phyloP scores from a whole-genome alignment of 2,329 filamentous ascomycete genomes.

The Davidsoniella neocaledoniae region DNA sequence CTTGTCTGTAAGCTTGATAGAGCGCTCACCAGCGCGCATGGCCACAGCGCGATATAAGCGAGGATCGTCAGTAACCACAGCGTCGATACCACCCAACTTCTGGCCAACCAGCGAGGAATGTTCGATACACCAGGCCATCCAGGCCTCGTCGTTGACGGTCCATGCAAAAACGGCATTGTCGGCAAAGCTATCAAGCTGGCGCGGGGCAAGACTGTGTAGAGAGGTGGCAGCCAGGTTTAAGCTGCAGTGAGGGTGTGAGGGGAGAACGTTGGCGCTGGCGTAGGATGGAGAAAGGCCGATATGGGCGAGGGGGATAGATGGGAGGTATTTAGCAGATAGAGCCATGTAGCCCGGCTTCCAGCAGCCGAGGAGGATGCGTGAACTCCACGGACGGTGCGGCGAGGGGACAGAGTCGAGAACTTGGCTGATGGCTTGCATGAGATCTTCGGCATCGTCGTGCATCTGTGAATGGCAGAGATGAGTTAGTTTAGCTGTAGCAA shows the following conservation, averaged over 20 bases:
- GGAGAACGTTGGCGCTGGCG: slow-evolving; percentile 49
- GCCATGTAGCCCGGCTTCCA: slow-evolving; percentile 66
- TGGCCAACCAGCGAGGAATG: slow-evolving; percentile 16
- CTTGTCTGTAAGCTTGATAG: not conserved
- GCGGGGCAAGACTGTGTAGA: slow-evolving; percentile 43
- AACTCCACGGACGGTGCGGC: slow-evolving; percentile 44
- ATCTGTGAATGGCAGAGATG: slow-evolving; percentile 27
- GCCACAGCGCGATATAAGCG: slow-evolving; percentile 44
- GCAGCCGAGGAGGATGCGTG: slow-evolving; percentile 61
- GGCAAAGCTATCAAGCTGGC: slow-evolving; percentile 29
- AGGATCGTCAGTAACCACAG: slow-evolving; percentile 75
- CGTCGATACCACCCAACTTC: slow-evolving; percentile 37
- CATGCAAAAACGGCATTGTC: slow-evolving; percentile 54
- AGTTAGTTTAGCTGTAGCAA: not conserved
- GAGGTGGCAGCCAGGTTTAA: slow-evolving; percentile 47
- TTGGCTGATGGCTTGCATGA: slow-evolving; percentile 53
- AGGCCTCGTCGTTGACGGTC: slow-evolving; percentile 67
- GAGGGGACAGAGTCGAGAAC: slow-evolving; percentile 38
- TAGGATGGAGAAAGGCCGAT: slow-evolving; percentile 52
- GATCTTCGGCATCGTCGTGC: slow-evolving; percentile 49
- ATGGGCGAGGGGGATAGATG: slow-evolving; percentile 45
- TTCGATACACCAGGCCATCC: slow-evolving; percentile 66
- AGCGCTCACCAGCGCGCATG: slow-evolving; percentile 4
- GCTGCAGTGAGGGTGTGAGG: slow-evolving; percentile 56
- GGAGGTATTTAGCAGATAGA: slow-evolving; percentile 43